Evolutionary conservation across 73 alveolate genomes (phyloP), one percentile per base, ranked within the genome.

Genomic region (Symbiodinium pilosum): DNA sequence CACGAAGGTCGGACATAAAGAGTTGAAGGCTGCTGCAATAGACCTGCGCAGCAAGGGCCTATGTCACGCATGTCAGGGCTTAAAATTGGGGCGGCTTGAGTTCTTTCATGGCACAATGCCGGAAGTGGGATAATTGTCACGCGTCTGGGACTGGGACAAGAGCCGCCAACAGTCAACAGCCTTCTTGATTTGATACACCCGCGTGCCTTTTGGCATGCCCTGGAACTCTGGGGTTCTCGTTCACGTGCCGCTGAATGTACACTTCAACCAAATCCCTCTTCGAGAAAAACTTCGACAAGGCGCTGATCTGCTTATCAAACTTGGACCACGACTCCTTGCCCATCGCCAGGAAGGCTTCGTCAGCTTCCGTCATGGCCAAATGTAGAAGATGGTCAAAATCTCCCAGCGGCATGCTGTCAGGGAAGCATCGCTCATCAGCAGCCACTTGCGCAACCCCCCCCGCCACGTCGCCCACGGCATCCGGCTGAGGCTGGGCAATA

Each of bases 351-450:
- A 84, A 84, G 7, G 75, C 93, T 14, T 4, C 44, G 20, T 84
- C 93, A 7, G 75, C 93, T 8, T 84, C 93, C n/a, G n/a, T 12
- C 93, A 84, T 84, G 47, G 36, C 73, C 20, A 42, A 75, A 32
- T 84, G 93, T 5, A 84, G 41, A 71, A 84, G 42, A 39, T 84
- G 93, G 71, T 44, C 93, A 2, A 84, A 8, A 32, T 84, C 93
- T 5, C 75, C 75, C 75, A 84, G 52, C 20, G 93, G 93, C 93
- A 84, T 84, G 43, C 47, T 42, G 21, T 6, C 5, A 1, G 93
- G 93, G 42, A 84, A 84, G 41, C 43, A 28, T 43, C 30, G 16
- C 36, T 44, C 93, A 28, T 5, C n/a, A 20, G 24, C 14, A 18
- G 69, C 69, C 21, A 40, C 84, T 40, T 11, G 84, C 36, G 41